A percentile compares a stretch with the other conserved stretches of the same genome.
Evolutionary conservation across 169 alveolate genomes (phyloP).

Genomic region (Plasmodium yoelii): DNA sequence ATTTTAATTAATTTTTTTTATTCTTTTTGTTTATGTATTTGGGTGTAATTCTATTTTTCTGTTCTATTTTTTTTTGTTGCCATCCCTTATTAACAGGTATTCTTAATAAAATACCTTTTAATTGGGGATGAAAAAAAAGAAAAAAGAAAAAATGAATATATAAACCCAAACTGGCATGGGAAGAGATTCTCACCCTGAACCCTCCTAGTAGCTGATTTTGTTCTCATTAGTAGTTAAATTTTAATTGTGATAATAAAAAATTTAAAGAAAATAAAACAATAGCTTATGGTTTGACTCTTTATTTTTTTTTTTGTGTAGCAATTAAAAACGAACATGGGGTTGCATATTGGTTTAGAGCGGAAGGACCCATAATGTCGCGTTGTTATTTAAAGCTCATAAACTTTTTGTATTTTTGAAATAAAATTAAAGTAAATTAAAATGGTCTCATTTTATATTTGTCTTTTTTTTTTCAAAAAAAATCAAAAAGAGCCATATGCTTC

Average conservation of each 20-base stretch:
- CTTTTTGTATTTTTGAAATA: constrained; percentile 38
- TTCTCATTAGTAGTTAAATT: constrained; percentile 46
- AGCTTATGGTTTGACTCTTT: constrained; percentile 62
- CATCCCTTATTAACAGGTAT: neutral
- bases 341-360: constrained; percentile 63
- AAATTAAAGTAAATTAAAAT: neutral
- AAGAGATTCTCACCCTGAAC: constrained; percentile 76
- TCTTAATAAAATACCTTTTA: neutral
- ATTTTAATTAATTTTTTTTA: constrained; percentile 19
- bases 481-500: constrained; percentile 67
- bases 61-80: constrained; percentile 10
- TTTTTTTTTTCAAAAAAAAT: constrained; percentile 5
- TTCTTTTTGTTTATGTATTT: constrained; percentile 31
- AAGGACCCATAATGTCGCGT: constrained; percentile 20
- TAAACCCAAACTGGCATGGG: constrained; percentile 65
- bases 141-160: constrained; percentile 57
- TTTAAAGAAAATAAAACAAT: constrained; percentile 41
- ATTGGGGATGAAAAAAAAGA: constrained; percentile 17
- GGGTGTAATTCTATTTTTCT: constrained; percentile 65
- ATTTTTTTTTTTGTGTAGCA: constrained; percentile 23
- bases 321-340: constrained; percentile 62
- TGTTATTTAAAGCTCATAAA: constrained; percentile 30
- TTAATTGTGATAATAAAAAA: constrained; percentile 36
- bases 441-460: neutral
- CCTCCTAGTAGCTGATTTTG: constrained; percentile 47